Percentiles rank a stretch among this genome's conserved stretches.
phyloP scores from a whole-genome alignment of 768 basidiomycete species.

The Paxillus involutus region DNA sequence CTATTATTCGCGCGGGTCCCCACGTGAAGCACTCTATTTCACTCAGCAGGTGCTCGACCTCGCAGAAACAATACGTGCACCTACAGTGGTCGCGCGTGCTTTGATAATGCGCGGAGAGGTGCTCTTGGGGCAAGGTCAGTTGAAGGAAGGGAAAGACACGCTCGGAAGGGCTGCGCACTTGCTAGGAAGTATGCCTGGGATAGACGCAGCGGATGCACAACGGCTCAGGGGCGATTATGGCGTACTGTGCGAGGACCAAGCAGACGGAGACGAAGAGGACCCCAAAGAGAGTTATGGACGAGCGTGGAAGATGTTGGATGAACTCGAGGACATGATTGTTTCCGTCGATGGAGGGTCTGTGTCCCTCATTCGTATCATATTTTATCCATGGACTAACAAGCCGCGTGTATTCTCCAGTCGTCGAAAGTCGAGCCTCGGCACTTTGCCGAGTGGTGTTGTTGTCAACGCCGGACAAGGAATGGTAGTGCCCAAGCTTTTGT shows the following conservation, averaged over 20 bases:
- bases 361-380: neutral
- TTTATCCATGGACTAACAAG: neutral
- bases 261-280: slow-evolving; percentile 39
- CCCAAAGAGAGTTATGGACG: slow-evolving; percentile 55
- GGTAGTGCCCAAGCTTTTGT: slow-evolving; percentile 60
- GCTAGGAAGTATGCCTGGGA: slow-evolving; percentile 46
- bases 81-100: slow-evolving; percentile 64
- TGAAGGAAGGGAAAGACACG: slow-evolving; percentile 55
- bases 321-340: slow-evolving; percentile 56
- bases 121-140: slow-evolving; percentile 57
- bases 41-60: slow-evolving; percentile 74
- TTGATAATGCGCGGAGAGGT: slow-evolving; percentile 69
- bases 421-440: slow-evolving; percentile 43
- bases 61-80: slow-evolving; percentile 65
- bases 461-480: slow-evolving; percentile 41
- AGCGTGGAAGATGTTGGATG: slow-evolving; percentile 58
- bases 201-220: slow-evolving; percentile 58
- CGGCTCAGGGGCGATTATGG: slow-evolving; percentile 58
- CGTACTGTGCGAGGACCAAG: slow-evolving; percentile 23
- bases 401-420: slow-evolving; percentile 30
- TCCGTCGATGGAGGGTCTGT: slow-evolving; percentile 54
- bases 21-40: slow-evolving; percentile 84
- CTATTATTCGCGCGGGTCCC: slow-evolving; percentile 75
- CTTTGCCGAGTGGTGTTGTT: slow-evolving; percentile 19
- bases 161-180: slow-evolving; percentile 51